These are phyloP conservation scores for Durio zibethinus DNA, from an alignment of 345 rosid genomes.

Conservation along the genomic window DNA sequence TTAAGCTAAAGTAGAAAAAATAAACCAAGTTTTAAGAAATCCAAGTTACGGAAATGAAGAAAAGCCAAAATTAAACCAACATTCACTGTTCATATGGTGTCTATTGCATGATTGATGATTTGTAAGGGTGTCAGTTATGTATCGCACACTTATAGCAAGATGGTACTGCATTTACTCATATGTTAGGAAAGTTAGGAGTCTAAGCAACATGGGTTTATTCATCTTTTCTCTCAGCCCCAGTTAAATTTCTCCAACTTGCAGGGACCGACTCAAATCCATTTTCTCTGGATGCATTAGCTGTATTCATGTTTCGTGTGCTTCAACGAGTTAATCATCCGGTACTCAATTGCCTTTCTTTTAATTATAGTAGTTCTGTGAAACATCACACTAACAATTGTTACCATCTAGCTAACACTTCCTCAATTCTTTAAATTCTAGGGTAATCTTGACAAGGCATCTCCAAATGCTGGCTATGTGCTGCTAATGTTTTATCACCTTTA, in stretches of 20 bases:
- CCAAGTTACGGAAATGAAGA: neutral
- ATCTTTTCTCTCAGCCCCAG: neutral
- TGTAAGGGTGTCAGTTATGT: neutral
- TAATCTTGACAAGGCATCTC: constrained; percentile 83
- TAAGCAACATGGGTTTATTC: neutral
- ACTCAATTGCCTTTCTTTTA: constrained; percentile 21
- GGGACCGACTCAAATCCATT: constrained; percentile 87
- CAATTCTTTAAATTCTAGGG: constrained; percentile 52
- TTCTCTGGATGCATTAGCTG: constrained; percentile 88
- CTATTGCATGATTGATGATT: neutral
- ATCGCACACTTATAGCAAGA: neutral
- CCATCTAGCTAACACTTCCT: constrained; percentile 17
- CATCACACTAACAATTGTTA: constrained; percentile 7
- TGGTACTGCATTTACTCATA: neutral
- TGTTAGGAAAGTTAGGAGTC: neutral
- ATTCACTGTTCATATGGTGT: neutral
- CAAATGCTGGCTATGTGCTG: constrained; percentile 90
- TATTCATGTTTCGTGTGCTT: constrained; percentile 86
- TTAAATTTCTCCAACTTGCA: constrained; percentile 26
- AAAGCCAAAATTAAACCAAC: neutral
- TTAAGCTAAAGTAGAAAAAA: neutral
- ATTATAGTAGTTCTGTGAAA: constrained; percentile 11
- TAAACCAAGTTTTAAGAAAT: neutral
- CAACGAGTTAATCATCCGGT: constrained; percentile 91
- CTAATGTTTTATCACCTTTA: constrained; percentile 94